phyloP scores from a whole-genome alignment of 2,329 filamentous ascomycete genomes.

The Phialophora expanda region DNA sequence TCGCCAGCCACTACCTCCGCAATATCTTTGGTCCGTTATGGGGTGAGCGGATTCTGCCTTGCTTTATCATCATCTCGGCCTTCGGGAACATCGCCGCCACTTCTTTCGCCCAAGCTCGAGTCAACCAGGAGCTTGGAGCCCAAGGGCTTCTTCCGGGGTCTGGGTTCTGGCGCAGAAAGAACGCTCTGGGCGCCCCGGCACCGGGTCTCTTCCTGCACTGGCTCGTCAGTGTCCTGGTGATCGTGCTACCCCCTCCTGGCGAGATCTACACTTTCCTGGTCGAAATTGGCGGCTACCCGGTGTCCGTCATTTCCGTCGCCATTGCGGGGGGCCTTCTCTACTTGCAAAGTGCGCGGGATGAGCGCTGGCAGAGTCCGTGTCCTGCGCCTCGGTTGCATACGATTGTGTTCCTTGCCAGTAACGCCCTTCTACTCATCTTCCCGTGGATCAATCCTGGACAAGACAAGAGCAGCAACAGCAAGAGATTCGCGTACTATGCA shows the following conservation, averaged over 20 bases:
- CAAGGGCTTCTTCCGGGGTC: conserved; percentile 70
- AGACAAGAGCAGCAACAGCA: conserved; percentile 49
- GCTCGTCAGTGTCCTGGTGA: conserved; percentile 61
- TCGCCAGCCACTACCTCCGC: conserved; percentile 63
- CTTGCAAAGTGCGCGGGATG: conserved; percentile 45
- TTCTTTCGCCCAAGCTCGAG: conserved; percentile 59
- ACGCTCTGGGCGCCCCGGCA: conserved; percentile 69
- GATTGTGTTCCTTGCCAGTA: conserved; percentile 65
- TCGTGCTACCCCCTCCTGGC: conserved; percentile 69
- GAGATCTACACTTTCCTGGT: conserved; percentile 69
- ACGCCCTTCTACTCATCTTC: conserved; percentile 65
- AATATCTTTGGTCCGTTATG: conserved; percentile 57
- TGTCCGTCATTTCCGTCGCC: conserved; percentile 42
- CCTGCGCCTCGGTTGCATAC: conserved; percentile 60
- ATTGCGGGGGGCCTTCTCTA: conserved; percentile 58
- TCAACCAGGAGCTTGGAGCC: conserved; percentile 69
- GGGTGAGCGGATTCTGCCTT: conserved; percentile 51
- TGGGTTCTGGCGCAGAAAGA: conserved; percentile 70
- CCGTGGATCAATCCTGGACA: conserved; percentile 63
- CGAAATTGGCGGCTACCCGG: conserved; percentile 44
- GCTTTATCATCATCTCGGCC: conserved; percentile 59
- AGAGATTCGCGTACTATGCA: conserved; percentile 62
- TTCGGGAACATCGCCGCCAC: conserved; percentile 64
- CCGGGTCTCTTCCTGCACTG: conserved; percentile 54
- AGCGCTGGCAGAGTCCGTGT: conserved; percentile 61